Base-by-base conservation (phyloP, 176 grass and related monocot species). In the Elaeis guineensis region DNA sequence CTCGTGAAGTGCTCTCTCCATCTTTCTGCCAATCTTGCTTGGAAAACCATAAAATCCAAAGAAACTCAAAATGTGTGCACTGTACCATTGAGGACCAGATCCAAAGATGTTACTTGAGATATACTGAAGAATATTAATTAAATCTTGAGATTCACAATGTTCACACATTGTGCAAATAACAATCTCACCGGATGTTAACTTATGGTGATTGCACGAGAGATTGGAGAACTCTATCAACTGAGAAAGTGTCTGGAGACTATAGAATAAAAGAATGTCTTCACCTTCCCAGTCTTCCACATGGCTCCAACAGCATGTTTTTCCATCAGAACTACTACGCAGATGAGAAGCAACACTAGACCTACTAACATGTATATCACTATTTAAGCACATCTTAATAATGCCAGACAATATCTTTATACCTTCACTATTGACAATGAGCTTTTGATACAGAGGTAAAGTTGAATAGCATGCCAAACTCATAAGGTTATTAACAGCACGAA, bases 31-130 rank as follows among this genome's bases (percentile, higher is more conserved):
- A 61, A 90, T 69, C 61, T 82, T 84, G 75, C 64, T 88, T 75
- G 58, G 64, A 64, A 82, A 70, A 32, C 87, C 87, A 72, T 75
- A 82, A 1, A 70, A 65, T 55, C 91, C 91, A 90, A 82, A 96
- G 19, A 90, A 88, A 68, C 83, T 85, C 83, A 90, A 73, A 58
- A 82, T 85, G 81, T 78, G 80, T 48, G 61, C 69, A 82, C 77
- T 72, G 71, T 88, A 90, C 54, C 62, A 84, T 80, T 55, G 87
- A 7, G 78, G 72, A 18, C 83, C 87, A 50, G 66, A 32, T 26
- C 75, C 57, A 57, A 79, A 58, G 59, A 61, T 79, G 59, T 83
- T 70, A 63, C 59, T 28, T 65, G 85, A 79, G 6, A 83, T 83
- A 78, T 55, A 21, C n/a, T 82, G 73, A 52, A 90, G 78, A 62